Evolutionary conservation across 352 stramenopile species (phyloP).

Genomic region (Phytophthora hybrid): DNA sequence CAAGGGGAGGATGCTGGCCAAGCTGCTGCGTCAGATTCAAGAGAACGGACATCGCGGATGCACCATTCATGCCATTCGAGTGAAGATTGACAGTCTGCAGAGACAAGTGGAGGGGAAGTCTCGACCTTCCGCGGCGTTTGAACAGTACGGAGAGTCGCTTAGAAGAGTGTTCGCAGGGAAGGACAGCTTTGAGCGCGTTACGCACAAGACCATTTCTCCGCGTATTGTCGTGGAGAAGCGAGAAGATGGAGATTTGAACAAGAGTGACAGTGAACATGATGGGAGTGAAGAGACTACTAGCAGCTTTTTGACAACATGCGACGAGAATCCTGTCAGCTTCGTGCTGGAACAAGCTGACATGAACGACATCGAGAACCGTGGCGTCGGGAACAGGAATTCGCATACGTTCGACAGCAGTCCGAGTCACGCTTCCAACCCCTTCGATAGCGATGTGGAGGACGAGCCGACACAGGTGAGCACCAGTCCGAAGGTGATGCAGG

Average conservation of each 20-base stretch:
- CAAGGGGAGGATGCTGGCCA: constrained; percentile 36
- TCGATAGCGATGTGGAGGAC: constrained; percentile 32
- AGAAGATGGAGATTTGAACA: constrained; percentile 7
- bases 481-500: background rate
- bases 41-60: constrained; percentile 28
- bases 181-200: constrained; percentile 1
- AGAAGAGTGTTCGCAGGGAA: constrained; percentile 28
- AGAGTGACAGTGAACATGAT: constrained; percentile 19
- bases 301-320: constrained; percentile 11
- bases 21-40: constrained; percentile 31
- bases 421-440: constrained; percentile 1
- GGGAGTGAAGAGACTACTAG: constrained; percentile 3
- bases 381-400: background rate
- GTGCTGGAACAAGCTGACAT: constrained; percentile 4
- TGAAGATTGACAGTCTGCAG: constrained; percentile 45
- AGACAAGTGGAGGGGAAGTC: constrained; percentile 33
- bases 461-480: constrained; percentile 12
- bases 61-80: constrained; percentile 39
- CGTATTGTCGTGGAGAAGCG: constrained; percentile 1
- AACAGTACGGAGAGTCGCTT: constrained; percentile 29
- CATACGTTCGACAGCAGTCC: constrained; percentile 3
- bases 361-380: constrained; percentile 6
- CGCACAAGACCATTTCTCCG: constrained; percentile 1
- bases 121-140: constrained; percentile 32
- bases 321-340: constrained; percentile 8